Percentiles rank a stretch among this genome's conserved stretches.
Conservation (phyloP, 208 protist genomes). For the Trypanosoma caninum region DNA sequence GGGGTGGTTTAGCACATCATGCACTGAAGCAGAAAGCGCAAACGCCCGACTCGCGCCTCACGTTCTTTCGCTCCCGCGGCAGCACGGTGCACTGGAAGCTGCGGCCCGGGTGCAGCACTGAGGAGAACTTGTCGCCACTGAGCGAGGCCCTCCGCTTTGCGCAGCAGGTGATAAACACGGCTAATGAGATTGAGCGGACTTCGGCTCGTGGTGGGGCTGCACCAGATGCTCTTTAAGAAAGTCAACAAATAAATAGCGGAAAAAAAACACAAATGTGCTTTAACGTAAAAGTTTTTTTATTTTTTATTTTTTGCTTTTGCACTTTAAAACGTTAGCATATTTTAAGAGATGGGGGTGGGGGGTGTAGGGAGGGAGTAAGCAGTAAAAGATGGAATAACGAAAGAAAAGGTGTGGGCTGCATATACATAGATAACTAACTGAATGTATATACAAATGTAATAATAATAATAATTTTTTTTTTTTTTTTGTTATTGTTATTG, state of each 20-base stretch:
- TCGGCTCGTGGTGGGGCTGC: conserved; percentile 63
- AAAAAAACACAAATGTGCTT: neutral
- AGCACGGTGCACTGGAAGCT: conserved; percentile 84
- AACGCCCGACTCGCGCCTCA: conserved; percentile 67
- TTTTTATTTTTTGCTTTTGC: conserved; percentile 6
- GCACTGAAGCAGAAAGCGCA: conserved; percentile 37
- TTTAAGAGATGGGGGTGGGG: neutral
- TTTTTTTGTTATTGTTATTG: conserved; percentile 11
- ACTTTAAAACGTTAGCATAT: too few species aligned
- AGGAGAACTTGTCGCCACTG: conserved; percentile 78
- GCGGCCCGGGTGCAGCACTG: conserved; percentile 42
- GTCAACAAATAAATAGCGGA: neutral
- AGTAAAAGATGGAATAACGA: neutral
- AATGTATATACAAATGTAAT: too few species aligned
- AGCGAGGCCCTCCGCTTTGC: conserved; percentile 75
- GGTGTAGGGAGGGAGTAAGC: neutral
- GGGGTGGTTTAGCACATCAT: conserved; percentile 22
- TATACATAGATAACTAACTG: too few species aligned
- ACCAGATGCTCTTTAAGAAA: conserved; percentile 45
- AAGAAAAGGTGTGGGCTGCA: neutral
- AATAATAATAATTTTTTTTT: neutral
- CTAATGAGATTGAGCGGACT: conserved; percentile 78
- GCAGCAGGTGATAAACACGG: conserved; percentile 74
- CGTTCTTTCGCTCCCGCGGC: conserved; percentile 71
- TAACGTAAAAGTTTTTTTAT: neutral